Base-by-base conservation (phyloP, 805 yeast species). In the Candida pini region DNA sequence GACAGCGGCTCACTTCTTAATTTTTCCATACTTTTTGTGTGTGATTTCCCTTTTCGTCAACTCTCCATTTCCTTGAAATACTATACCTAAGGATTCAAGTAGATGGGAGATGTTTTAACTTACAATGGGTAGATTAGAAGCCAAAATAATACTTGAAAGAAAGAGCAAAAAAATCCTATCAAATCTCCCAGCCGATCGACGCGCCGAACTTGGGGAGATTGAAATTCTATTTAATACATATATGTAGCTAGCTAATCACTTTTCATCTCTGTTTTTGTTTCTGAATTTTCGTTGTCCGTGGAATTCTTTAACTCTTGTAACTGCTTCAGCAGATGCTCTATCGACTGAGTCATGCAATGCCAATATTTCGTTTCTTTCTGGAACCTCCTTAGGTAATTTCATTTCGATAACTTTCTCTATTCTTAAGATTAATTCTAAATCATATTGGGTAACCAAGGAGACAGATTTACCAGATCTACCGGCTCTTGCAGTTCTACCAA, bases 401-500 rank as follows among this genome's bases (percentile, higher is more conserved):
- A 80, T 83, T 34, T 73, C 81, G 36, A 92, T 72, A 8, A 83
- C 97, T 35, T 79, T 80, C 59, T 92, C 98, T 34, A 92, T 89
- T 53, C 96, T 71, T 45, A 88, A 64, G 52, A 86, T 84, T 49
- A 88, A 64, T 58, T 89, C 97, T 41, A 92, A 67, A 58, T 92
- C 98, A 56, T 92, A 92, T 59, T 92, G 98, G 0, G 97, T 89
- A 21, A 88, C 94, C 38, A 89, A 64, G 2, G 95, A 82, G 13
- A 89, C 69, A 3, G 96, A 84, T 55, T 81, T 83, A 31, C 96
- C 96, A 0, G 90, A 76, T 48, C 88, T 73, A 14, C 96, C 95
- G 1, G 95, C 95, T 60, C 96, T 80, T 2, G 97, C 96, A 9
- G 98, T 90, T 76, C 98, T 85, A 66, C 98, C 98, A 9, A 90